Conservation (phyloP, 495 filamentous ascomycete species). For the Pyrenula aspistea region DNA sequence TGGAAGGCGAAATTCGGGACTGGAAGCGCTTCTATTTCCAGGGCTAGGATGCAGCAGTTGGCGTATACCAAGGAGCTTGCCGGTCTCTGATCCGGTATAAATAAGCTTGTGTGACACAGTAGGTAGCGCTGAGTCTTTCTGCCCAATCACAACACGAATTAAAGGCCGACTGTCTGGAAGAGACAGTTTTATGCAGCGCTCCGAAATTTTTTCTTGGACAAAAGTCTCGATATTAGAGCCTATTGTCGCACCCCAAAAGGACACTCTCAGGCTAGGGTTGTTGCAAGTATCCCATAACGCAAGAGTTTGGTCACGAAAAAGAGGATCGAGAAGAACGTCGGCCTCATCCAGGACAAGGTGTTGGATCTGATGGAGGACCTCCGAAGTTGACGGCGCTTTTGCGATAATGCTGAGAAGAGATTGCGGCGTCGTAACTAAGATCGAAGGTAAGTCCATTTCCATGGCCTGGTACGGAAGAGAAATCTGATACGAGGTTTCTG, state of each 20-base stretch:
- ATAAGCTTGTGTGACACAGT: slow-evolving; percentile 80
- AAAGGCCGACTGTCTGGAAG: slow-evolving; percentile 34
- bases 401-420: slow-evolving; percentile 64
- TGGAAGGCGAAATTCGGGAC: slow-evolving; percentile 59
- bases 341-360: slow-evolving; percentile 84
- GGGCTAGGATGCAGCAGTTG: slow-evolving; percentile 74
- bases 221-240: slow-evolving; percentile 81
- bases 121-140: slow-evolving; percentile 90
- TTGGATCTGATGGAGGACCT: slow-evolving; percentile 45
- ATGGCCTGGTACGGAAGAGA: slow-evolving; percentile 40
- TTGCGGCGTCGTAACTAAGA: slow-evolving; percentile 81
- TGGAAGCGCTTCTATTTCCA: slow-evolving; percentile 15
- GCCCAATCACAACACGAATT: slow-evolving; percentile 77
- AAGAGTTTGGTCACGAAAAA: slow-evolving; percentile 84
- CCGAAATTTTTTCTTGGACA: slow-evolving; percentile 46
- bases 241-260: slow-evolving; percentile 95
- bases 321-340: slow-evolving; percentile 81
- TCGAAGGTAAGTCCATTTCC: slow-evolving; percentile 53
- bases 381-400: slow-evolving; percentile 19
- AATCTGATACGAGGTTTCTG: slow-evolving; percentile 68
- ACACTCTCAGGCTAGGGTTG: slow-evolving; percentile 52
- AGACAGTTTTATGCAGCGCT: slow-evolving; percentile 21
- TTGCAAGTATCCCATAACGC: slow-evolving; percentile 72
- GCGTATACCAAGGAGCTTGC: slow-evolving; percentile 83
- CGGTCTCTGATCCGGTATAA: slow-evolving; percentile 85